Conservation (phyloP, 1,284 basidiomycete species). For the Fomitopsis palustris region DNA sequence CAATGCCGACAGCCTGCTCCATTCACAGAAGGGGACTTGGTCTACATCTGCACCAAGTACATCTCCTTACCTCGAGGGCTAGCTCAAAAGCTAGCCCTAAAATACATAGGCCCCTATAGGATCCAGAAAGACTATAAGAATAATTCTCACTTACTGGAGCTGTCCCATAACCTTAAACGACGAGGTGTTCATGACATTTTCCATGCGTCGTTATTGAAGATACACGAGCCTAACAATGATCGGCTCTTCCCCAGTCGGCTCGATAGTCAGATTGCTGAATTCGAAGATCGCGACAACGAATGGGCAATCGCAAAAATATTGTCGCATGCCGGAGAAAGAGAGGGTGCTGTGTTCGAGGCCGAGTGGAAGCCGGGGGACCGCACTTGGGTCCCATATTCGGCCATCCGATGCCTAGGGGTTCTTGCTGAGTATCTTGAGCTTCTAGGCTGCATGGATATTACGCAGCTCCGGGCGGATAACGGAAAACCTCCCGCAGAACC, state of each 20-base stretch:
- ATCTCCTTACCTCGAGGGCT: slow-evolving; percentile 18
- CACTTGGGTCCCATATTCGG: slow-evolving; percentile 27
- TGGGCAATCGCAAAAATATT: slow-evolving; percentile 29
- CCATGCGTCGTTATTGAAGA: slow-evolving; percentile 25
- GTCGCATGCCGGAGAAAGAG: slow-evolving; percentile 22
- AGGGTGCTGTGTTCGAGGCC: slow-evolving; percentile 25
- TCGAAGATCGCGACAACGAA: slow-evolving; percentile 19
- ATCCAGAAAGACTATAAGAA: slow-evolving; percentile 7
- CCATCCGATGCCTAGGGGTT: slow-evolving; percentile 21
- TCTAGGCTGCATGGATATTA: not conserved
- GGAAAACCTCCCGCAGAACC: slow-evolving; percentile 7
- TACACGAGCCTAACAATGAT: slow-evolving; percentile 28
- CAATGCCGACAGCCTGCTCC: slow-evolving; percentile 6
- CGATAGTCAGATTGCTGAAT: slow-evolving; percentile 12
- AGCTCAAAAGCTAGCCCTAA: slow-evolving; percentile 24
- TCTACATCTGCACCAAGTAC: slow-evolving; percentile 34
- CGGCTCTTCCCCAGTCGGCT: slow-evolving; percentile 24
- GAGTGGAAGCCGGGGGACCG: slow-evolving; percentile 30
- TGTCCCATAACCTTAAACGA: slow-evolving; percentile 21
- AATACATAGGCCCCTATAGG: slow-evolving; percentile 23
- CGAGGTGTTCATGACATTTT: slow-evolving; percentile 28
- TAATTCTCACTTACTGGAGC: slow-evolving; percentile 21
- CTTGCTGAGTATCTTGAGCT: slow-evolving; percentile 5
- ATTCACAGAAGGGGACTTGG: slow-evolving; percentile 23
- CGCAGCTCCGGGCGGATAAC: not conserved